These are phyloP conservation scores for Fusarium sp. DNA, from an alignment of 2,329 filamentous ascomycete species.

Conservation along the genomic window DNA sequence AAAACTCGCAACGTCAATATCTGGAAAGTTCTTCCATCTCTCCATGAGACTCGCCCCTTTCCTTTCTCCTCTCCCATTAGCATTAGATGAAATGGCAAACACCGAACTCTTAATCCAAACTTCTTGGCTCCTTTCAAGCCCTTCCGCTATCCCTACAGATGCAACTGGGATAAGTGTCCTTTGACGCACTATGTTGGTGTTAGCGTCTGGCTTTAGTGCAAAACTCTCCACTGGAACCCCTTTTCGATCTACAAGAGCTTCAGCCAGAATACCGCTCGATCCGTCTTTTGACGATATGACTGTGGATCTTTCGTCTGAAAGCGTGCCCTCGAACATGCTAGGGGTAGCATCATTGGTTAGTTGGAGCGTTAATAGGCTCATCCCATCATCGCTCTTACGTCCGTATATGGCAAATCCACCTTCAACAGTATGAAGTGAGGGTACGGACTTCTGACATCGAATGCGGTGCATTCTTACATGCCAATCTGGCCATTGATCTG, in stretches of 20 bases:
- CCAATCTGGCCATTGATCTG: conserved; percentile 53
- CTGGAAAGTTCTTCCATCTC: conserved; percentile 17
- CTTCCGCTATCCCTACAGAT: neutral
- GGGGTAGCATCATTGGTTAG: neutral
- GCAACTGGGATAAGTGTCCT: conserved; percentile 35
- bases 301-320: conserved; percentile 1
- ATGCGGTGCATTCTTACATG: conserved; percentile 49
- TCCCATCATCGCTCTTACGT: conserved; percentile 17
- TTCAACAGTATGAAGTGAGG: conserved; percentile 30
- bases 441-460: neutral
- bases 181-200: conserved; percentile 34
- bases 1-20: neutral
- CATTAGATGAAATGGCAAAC: conserved; percentile 23
- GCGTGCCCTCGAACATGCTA: conserved; percentile 1
- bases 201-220: conserved; percentile 38
- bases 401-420: conserved; percentile 40
- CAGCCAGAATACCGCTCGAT: conserved; percentile 16
- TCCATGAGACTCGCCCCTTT: neutral
- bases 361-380: neutral
- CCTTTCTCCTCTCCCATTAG: fast-evolving
- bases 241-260: neutral
- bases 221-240: neutral
- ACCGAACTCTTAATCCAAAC: conserved; percentile 9
- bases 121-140: neutral
- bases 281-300: conserved; percentile 24